These are phyloP conservation scores for Scleromitrula shiraiana DNA, from an alignment of 2,329 filamentous ascomycete genomes.

Conservation along the genomic window DNA sequence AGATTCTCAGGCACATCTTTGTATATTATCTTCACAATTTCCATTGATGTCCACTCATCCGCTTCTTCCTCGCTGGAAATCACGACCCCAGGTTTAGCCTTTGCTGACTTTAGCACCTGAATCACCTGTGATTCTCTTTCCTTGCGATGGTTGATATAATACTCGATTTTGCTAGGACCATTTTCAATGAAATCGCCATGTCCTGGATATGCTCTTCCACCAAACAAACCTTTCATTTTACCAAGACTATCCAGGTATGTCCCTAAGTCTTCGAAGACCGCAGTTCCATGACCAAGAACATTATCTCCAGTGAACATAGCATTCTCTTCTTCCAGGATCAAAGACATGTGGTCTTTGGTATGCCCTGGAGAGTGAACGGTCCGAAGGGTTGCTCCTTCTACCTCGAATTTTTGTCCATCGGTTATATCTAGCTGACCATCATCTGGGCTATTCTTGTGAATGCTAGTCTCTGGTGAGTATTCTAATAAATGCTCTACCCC, in stretches of 20 bases:
- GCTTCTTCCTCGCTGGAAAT: constrained; percentile 18
- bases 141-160: constrained; percentile 77
- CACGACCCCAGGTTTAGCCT: constrained; percentile 23
- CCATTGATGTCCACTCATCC: constrained; percentile 59
- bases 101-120: constrained; percentile 46
- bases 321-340: constrained; percentile 68
- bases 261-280: constrained; percentile 71
- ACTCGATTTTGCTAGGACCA: constrained; percentile 60
- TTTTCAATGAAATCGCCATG: constrained; percentile 75
- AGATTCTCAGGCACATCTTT: constrained; percentile 67
- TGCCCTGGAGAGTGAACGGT: constrained; percentile 67
- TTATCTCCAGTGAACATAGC: constrained; percentile 87
- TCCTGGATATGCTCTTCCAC: constrained; percentile 72
- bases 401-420: constrained; percentile 45
- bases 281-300: constrained; percentile 77
- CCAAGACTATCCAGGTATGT: constrained; percentile 62
- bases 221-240: constrained; percentile 58
- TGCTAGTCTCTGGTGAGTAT: constrained; percentile 51
- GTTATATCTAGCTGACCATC: constrained; percentile 45
- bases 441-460: constrained; percentile 60
- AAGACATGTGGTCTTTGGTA: constrained; percentile 72
- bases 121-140: constrained; percentile 74
- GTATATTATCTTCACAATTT: constrained; percentile 86
- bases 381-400: constrained; percentile 56
- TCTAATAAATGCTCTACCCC: constrained; percentile 64